Evolutionary conservation across 331 rosid species (phyloP).

Genomic region (Rosa hybrid): DNA sequence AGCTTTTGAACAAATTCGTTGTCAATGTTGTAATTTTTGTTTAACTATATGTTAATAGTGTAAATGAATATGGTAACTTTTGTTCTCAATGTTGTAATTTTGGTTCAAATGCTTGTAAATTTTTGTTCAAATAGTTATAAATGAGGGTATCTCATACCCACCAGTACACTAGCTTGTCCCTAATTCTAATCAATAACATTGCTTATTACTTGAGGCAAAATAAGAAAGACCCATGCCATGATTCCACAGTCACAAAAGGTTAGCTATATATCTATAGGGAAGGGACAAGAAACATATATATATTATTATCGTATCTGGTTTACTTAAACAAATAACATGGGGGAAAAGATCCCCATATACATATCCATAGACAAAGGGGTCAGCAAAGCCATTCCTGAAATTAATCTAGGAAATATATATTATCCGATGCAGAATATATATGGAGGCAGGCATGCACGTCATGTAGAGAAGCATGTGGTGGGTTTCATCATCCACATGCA

Average conservation of each 20-base stretch:
- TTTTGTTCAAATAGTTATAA: too few relatives aligned
- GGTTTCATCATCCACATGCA: conserved; percentile 78
- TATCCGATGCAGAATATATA: neutral
- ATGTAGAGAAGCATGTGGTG: conserved; percentile 74
- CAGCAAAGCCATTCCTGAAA: conserved; percentile 46
- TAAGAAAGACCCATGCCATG: conserved; percentile 2
- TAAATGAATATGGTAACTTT: too few relatives aligned
- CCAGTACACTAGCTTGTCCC: too few relatives aligned
- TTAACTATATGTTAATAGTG: too few relatives aligned
- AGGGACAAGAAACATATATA: conserved; percentile 49
- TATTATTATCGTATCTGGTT: neutral
- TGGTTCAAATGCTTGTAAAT: too few relatives aligned
- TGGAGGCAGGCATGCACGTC: conserved; percentile 59
- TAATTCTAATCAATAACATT: neutral
- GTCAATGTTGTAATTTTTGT: too few relatives aligned
- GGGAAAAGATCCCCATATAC: conserved; percentile 52
- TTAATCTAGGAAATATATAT: conserved; percentile 33
- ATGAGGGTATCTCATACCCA: too few relatives aligned
- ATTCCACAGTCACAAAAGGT: conserved; percentile 1
- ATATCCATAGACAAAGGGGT: conserved; percentile 37
- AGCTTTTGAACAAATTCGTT: too few relatives aligned
- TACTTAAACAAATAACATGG: conserved; percentile 37
- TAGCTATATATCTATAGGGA: conserved; percentile 12
- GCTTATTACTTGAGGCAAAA: neutral
- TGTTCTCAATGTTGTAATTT: too few relatives aligned